Base-by-base conservation (phyloP, 2,329 filamentous ascomycete genomes). In the Sarocladium kiliense region DNA sequence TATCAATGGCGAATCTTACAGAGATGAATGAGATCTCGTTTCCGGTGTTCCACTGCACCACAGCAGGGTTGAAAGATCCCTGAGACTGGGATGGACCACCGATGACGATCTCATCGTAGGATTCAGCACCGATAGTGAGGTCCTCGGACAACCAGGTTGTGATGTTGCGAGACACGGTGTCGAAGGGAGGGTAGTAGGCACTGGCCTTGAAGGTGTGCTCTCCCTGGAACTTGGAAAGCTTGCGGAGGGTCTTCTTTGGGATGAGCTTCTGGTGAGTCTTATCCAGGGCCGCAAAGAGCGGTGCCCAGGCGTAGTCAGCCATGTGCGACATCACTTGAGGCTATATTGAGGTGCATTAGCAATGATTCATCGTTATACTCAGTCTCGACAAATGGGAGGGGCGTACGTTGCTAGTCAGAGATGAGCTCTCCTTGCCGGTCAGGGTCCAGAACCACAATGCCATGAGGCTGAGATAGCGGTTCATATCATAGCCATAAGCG, bases 401-500 rank as follows among this genome's bases (percentile, higher is more conserved):
- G 21, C 47, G 9, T 36, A 51, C 47, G 3, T 32, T 12, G 4
- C 62, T 55, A 26, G 68, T 67, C 1, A 74, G 56, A 0, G 70
- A 71, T 0, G 70, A 69, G 14, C 66, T 65, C 26, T 74, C 70
- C 54, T 80, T 77, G 9, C 80, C 81, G 4, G 81, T 70, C 3
- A 84, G 57, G 0, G 77, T 75, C 82, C 82, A 86, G 58, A 86
- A 74, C 67, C 81, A 81, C 14, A 81, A 64, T 0, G 77, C 77
- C 64, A 85, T 76, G 50, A 86, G 73, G 54, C 78, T 78, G 3
- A 85, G 64, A 60, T 86, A 86, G 6, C 75, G 69, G 55, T 82
- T 84, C 82, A 86, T 84, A 57, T 86, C 82, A 56, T 78, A 85
- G 1, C 82, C 82, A 58, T 86, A 86, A 0, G 77, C 72, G 0